phyloP scores from a whole-genome alignment of 805 yeast species.

The Wickerhamiella sorbophila region DNA sequence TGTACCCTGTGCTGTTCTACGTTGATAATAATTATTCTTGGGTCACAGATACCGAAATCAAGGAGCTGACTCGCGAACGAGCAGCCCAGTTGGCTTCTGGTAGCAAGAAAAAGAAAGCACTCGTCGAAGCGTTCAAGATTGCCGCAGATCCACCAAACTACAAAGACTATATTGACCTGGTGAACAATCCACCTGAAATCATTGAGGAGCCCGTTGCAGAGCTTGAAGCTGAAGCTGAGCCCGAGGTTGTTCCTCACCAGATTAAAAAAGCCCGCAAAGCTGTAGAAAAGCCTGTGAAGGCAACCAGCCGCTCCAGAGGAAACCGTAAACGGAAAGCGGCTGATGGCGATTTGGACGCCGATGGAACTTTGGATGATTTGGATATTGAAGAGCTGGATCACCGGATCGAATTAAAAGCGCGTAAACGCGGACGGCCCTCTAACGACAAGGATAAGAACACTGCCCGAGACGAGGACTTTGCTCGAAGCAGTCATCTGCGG shows the following conservation, averaged over 20 bases:
- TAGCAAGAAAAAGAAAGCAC: constrained; percentile 10
- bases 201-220: neutral
- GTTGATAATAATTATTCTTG: constrained; percentile 58
- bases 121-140: constrained; percentile 17
- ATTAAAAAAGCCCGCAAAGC: constrained; percentile 3
- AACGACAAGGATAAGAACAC: neutral
- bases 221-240: constrained; percentile 1
- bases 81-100: constrained; percentile 13
- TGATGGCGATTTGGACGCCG: neutral
- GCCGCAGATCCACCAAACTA: constrained; percentile 17
- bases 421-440: constrained; percentile 8
- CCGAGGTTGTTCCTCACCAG: neutral
- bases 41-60: constrained; percentile 30
- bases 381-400: constrained; percentile 41
- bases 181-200: neutral
- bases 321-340: neutral
- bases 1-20: constrained; percentile 45
- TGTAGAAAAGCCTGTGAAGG: constrained; percentile 2
- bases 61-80: constrained; percentile 8
- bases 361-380: constrained; percentile 15
- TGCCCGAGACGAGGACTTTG: constrained; percentile 4
- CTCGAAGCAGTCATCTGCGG: constrained; percentile 6
- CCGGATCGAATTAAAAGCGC: constrained; percentile 7
- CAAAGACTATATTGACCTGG: constrained; percentile 9
- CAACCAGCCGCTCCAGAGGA: neutral